Conservation (phyloP, 1,284 basidiomycete genomes). For the Ganoderma multipileum region DNA sequence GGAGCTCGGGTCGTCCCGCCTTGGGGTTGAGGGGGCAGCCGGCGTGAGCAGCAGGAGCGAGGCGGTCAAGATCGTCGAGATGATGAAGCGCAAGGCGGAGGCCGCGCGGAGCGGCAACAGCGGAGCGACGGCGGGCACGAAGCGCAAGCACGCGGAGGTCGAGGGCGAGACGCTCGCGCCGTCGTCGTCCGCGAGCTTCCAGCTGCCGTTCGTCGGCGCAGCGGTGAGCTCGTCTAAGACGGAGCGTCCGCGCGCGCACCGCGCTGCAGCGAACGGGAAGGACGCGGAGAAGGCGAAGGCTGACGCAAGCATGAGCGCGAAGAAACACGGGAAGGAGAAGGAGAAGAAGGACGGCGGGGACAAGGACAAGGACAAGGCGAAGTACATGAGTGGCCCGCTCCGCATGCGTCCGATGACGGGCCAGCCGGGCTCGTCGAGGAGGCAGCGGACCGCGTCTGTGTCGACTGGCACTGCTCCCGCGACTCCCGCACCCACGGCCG, state of each 20-base stretch:
- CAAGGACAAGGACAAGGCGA: constrained; percentile 25
- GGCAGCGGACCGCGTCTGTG: constrained; percentile 34
- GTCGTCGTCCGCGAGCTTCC: constrained; percentile 42
- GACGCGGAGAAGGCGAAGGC: constrained; percentile 22
- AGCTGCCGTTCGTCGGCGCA: constrained; percentile 54
- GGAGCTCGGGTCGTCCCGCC: constrained; percentile 39
- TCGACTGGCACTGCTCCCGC: constrained; percentile 22
- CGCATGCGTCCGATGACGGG: constrained; percentile 35
- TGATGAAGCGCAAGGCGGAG: constrained; percentile 57
- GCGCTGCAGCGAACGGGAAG: constrained; percentile 16
- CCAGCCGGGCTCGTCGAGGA: constrained; percentile 24
- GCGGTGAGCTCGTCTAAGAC: constrained; percentile 43
- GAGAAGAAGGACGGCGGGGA: constrained; percentile 26
- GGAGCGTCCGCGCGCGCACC: constrained; percentile 25
- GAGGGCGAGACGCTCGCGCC: constrained; percentile 35
- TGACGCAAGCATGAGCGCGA: constrained; percentile 28
- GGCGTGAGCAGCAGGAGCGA: constrained; percentile 45
- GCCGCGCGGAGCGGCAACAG: constrained; percentile 36
- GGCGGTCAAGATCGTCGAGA: constrained; percentile 53
- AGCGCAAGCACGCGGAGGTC: constrained; percentile 61
- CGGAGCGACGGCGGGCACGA: constrained; percentile 44
- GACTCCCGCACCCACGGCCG: constrained; percentile 3
- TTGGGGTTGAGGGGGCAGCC: constrained; percentile 33
- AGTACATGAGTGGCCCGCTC: constrained; percentile 35
- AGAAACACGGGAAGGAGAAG: constrained; percentile 35